phyloP scores from a whole-genome alignment of 2,329 filamentous ascomycete species.

The Pezizomycotina sp. region DNA sequence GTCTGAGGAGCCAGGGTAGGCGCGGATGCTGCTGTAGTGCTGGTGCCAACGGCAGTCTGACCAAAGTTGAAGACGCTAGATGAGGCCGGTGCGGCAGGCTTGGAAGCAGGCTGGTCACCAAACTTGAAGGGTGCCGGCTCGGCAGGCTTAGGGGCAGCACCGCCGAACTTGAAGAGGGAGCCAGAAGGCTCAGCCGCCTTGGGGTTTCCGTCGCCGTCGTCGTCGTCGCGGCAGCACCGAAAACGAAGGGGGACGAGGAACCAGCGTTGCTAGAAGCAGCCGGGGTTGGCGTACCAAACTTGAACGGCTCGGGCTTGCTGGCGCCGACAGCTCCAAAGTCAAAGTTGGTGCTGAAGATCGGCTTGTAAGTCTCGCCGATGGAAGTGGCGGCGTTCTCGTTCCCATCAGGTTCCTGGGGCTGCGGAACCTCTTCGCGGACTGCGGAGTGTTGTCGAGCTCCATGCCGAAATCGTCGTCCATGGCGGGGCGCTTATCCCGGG shows the following conservation, averaged over 20 bases:
- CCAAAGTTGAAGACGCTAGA: slow-evolving; percentile 5
- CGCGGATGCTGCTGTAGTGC: slow-evolving; percentile 5
- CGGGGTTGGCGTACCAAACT: slow-evolving; percentile 5
- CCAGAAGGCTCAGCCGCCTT: too few species aligned
- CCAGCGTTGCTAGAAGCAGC: slow-evolving; percentile 1
- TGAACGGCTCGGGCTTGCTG: slow-evolving; percentile 2
- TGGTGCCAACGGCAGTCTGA: slow-evolving; percentile 4
- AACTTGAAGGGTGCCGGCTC: slow-evolving; percentile 6
- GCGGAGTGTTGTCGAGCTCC: slow-evolving; percentile 18
- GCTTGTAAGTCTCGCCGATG: slow-evolving; percentile 14
- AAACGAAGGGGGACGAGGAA: slow-evolving; percentile 6
- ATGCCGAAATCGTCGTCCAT: slow-evolving; percentile 18
- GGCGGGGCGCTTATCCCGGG: slow-evolving; percentile 10
- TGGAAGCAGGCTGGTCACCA: slow-evolving; percentile 6
- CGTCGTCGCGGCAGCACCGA: slow-evolving; percentile 3
- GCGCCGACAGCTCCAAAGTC: slow-evolving; percentile 9
- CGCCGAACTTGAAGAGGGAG: neutral
- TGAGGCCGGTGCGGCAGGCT: slow-evolving; percentile 5
- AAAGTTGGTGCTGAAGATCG: slow-evolving; percentile 8
- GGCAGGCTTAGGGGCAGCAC: slow-evolving; percentile 3
- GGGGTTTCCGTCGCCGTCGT: neutral
- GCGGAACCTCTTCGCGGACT: slow-evolving; percentile 12
- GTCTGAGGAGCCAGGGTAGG: slow-evolving; percentile 4
- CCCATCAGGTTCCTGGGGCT: slow-evolving; percentile 12
- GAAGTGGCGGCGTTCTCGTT: slow-evolving; percentile 9